phyloP scores from a whole-genome alignment of 2,329 filamentous ascomycete genomes.

The Neurospora crassa region DNA sequence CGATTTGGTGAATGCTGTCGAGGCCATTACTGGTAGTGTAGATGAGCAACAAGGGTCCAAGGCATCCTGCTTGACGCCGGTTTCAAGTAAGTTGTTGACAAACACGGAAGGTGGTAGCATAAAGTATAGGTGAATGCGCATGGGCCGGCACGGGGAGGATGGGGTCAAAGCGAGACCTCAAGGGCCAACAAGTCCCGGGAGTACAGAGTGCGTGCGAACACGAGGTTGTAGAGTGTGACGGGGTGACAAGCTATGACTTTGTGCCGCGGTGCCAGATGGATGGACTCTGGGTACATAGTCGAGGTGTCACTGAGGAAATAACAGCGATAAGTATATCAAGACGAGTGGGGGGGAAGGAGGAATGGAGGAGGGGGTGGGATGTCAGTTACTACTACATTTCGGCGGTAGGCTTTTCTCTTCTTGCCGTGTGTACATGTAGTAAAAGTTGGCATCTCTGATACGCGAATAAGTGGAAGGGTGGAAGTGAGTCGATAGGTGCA shows the following conservation, averaged over 20 bases:
- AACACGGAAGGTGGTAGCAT: neutral
- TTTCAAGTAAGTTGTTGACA: neutral
- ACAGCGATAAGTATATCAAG: neutral
- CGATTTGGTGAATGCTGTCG: neutral
- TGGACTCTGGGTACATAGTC: neutral
- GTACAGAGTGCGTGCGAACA: neutral
- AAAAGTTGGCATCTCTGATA: neutral
- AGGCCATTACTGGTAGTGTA: neutral
- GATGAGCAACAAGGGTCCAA: neutral
- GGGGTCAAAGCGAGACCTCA: neutral
- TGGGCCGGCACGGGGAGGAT: neutral
- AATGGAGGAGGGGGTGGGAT: neutral
- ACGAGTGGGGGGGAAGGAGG: neutral
- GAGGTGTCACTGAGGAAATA: neutral
- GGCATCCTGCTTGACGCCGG: neutral
- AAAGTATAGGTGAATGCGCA: neutral
- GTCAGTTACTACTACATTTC: neutral
- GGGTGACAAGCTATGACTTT: conserved; percentile 2
- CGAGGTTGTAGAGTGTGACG: neutral
- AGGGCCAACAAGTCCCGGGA: neutral
- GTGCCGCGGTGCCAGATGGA: neutral
- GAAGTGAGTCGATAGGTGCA: neutral
- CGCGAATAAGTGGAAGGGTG: neutral
- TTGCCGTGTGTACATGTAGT: neutral
- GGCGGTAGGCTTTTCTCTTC: neutral